phyloP scores from a whole-genome alignment of 441 rosid genomes.

The Eutrema salsugineum region DNA sequence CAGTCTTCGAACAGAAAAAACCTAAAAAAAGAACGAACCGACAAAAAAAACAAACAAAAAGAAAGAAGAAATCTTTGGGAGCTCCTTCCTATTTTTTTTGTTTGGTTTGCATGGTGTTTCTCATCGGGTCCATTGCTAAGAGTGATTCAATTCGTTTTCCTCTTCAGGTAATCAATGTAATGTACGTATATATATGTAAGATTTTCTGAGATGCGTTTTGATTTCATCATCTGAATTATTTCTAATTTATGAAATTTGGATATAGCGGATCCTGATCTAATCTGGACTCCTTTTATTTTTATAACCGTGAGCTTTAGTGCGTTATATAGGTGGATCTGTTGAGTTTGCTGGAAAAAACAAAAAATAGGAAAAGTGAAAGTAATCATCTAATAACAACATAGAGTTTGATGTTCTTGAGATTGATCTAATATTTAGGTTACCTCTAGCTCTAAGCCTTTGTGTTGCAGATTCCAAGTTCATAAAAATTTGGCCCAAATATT shows the following conservation, averaged over 20 bases:
- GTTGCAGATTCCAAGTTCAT: neutral
- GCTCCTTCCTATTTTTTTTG: slow-evolving; percentile 18
- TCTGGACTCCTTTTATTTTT: neutral
- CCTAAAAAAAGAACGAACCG: neutral
- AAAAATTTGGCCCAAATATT: neutral
- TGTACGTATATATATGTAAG: neutral
- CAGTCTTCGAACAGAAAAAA: slow-evolving; percentile 12
- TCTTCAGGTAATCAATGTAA: slow-evolving; percentile 26
- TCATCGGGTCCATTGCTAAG: slow-evolving; percentile 24
- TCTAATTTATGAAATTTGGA: neutral
- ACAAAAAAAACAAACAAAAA: neutral
- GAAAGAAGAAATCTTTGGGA: neutral
- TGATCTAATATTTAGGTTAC: neutral
- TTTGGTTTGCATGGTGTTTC: slow-evolving; percentile 22
- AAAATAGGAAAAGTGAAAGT: neutral
- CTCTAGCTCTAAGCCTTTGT: neutral
- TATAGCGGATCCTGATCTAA: neutral
- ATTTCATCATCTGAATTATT: neutral
- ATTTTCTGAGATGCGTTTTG: neutral
- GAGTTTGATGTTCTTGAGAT: slow-evolving; percentile 6
- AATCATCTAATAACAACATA: neutral
- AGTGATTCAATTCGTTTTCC: slow-evolving; percentile 17
- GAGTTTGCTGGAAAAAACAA: neutral
- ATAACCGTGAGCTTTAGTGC: neutral
- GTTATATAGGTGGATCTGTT: neutral